Percentiles rank a stretch among this genome's conserved stretches.
Conservation (phyloP, 495 filamentous ascomycete genomes). For the Hypoxylon cercidicola region DNA sequence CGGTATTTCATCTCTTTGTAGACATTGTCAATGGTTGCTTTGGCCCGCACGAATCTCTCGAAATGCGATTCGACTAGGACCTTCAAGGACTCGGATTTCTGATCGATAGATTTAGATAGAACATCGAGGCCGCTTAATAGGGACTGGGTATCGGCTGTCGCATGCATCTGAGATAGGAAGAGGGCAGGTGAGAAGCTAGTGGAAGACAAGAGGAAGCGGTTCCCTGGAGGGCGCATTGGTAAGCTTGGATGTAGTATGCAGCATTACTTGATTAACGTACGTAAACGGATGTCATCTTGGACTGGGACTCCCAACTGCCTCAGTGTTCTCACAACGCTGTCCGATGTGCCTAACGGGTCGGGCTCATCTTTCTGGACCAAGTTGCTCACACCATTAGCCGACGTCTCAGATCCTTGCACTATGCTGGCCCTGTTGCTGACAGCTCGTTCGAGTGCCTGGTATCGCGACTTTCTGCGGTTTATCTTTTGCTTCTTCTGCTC, state of each 20-base stretch:
- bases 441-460: constrained; percentile 81
- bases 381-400: constrained; percentile 72
- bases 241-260: not conserved
- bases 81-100: constrained; percentile 95
- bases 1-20: constrained; percentile 97
- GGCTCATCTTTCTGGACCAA: constrained; percentile 88
- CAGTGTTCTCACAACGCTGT: constrained; percentile 85
- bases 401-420: constrained; percentile 75
- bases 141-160: constrained; percentile 79
- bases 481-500: constrained; percentile 55
- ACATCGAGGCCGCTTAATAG: constrained; percentile 82
- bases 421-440: constrained; percentile 72
- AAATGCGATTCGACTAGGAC: constrained; percentile 97
- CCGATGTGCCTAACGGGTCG: constrained; percentile 82
- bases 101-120: constrained; percentile 89
- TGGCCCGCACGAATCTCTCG: constrained; percentile 94
- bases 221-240: constrained; percentile 63
- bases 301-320: constrained; percentile 78
- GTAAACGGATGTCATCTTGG: constrained; percentile 83
- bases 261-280: constrained; percentile 58
- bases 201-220: constrained; percentile 92
- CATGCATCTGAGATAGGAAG: constrained; percentile 91
- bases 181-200: constrained; percentile 93
- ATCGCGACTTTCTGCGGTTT: constrained; percentile 77
- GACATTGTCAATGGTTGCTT: constrained; percentile 96